These are phyloP conservation scores for Amoeboaphelidium protococcarum DNA, from an alignment of 371 early-diverging fungal species.

Conservation along the genomic window DNA sequence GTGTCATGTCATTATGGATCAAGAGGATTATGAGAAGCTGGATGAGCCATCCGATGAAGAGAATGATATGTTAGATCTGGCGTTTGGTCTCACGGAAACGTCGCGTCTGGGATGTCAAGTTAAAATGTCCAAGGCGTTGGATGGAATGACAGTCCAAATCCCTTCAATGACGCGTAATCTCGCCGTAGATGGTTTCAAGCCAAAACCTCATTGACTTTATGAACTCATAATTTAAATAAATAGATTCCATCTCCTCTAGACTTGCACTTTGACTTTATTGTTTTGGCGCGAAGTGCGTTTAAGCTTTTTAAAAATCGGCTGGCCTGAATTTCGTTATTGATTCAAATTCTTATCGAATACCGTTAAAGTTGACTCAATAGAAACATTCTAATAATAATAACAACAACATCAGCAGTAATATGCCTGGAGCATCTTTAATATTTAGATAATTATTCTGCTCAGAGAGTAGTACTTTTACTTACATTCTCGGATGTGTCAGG, in stretches of 20 bases:
- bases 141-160: constrained; percentile 62
- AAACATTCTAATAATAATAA: too few relatives aligned
- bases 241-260: too few relatives aligned
- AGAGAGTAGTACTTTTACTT: constrained; percentile 5
- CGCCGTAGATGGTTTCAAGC: constrained; percentile 52
- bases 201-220: constrained; percentile 8
- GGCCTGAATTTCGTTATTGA: too few relatives aligned
- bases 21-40: constrained; percentile 52
- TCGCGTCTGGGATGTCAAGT: constrained; percentile 96
- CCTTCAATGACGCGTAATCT: constrained; percentile 92
- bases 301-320: too few relatives aligned
- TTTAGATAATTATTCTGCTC: constrained; percentile 5
- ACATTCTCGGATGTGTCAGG: constrained; percentile 2
- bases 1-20: constrained; percentile 83
- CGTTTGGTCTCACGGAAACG: constrained; percentile 90
- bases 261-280: too few relatives aligned
- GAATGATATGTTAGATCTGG: constrained; percentile 96
- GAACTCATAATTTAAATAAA: too few relatives aligned
- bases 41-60: constrained; percentile 92
- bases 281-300: too few relatives aligned
- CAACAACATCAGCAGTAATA: too few relatives aligned
- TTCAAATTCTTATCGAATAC: too few relatives aligned
- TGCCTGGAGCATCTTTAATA: not conserved
- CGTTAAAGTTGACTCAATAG: too few relatives aligned
- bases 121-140: constrained; percentile 46